Evolutionary conservation across 306 rosid genomes (phyloP).

Genomic region (Phaseolus lunatus): DNA sequence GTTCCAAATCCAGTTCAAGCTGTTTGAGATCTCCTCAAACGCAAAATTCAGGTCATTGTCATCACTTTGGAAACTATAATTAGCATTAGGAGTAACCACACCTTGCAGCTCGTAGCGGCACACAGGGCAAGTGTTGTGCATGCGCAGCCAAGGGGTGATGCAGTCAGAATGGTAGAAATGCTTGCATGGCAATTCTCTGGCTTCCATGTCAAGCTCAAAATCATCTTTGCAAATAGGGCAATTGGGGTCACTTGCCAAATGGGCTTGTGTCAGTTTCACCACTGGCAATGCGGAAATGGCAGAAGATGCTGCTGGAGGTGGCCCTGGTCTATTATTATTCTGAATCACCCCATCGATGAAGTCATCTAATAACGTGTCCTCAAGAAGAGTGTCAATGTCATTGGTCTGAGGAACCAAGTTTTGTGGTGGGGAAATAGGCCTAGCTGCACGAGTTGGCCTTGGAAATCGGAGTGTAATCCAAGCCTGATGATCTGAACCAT

Average conservation of each 20-base stretch:
- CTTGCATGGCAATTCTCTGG: slow-evolving; percentile 71
- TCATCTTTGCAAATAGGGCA: slow-evolving; percentile 85
- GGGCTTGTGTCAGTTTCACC: slow-evolving; percentile 48
- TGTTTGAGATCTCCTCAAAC: slow-evolving; percentile 44
- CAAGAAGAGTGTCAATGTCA: slow-evolving; percentile 10
- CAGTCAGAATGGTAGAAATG: slow-evolving; percentile 84
- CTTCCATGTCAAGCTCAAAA: slow-evolving; percentile 61
- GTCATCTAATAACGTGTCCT: slow-evolving; percentile 21
- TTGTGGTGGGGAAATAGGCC: slow-evolving; percentile 30
- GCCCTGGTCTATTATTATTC: slow-evolving; percentile 44
- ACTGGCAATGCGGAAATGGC: slow-evolving; percentile 53
- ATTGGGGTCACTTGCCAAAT: slow-evolving; percentile 55
- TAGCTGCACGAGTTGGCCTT: slow-evolving; percentile 16
- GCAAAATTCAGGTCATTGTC: background rate
- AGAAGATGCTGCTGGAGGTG: slow-evolving; percentile 45
- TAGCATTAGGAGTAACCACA: background rate
- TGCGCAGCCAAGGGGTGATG: slow-evolving; percentile 69
- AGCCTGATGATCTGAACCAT: slow-evolving; percentile 25
- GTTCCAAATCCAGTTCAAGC: slow-evolving; percentile 56
- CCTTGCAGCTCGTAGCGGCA: slow-evolving; percentile 59
- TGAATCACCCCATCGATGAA: slow-evolving; percentile 23
- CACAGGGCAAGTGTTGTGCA: slow-evolving; percentile 80
- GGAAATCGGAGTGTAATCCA: slow-evolving; percentile 65
- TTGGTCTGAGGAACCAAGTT: background rate
- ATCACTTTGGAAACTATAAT: background rate